These are phyloP conservation scores for Oryza glumipatula DNA, from an alignment of 176 grass and related monocot species.

Conservation along the genomic window DNA sequence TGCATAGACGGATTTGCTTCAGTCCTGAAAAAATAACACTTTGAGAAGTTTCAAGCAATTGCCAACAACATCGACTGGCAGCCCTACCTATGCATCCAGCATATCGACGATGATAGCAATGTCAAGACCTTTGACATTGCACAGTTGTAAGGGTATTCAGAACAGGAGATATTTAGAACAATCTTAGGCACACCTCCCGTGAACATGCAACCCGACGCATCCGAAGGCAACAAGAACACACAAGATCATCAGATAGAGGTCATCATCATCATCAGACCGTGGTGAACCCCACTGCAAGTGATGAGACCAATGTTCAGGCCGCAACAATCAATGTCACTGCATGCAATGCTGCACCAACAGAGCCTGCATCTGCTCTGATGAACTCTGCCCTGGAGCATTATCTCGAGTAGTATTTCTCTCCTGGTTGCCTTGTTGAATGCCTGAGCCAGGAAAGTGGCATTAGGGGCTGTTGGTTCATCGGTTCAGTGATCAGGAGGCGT, in stretches of 20 bases:
- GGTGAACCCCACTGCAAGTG: background rate
- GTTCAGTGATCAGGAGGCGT: constrained; percentile 48
- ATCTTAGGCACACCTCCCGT: constrained; percentile 34
- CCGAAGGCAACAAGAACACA: background rate
- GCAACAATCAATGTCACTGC: background rate
- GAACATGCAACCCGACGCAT: constrained; percentile 38
- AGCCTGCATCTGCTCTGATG: constrained; percentile 1
- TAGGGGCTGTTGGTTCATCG: constrained; percentile 72
- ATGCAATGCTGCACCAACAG: background rate
- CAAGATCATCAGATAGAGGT: constrained; percentile 31
- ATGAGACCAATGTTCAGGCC: background rate
- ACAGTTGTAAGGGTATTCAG: constrained; percentile 62
- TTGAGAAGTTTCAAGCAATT: constrained; percentile 46
- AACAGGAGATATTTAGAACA: constrained; percentile 53
- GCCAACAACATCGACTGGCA: constrained; percentile 25
- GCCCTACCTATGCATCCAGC: constrained; percentile 51
- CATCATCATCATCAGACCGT: background rate
- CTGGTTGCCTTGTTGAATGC: constrained; percentile 50
- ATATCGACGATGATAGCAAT: constrained; percentile 48
- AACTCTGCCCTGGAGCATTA: constrained; percentile 15
- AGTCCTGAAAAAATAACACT: constrained; percentile 63
- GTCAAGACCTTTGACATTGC: constrained; percentile 58
- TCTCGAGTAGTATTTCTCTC: constrained; percentile 31
- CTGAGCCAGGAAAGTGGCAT: constrained; percentile 68
- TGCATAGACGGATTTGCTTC: constrained; percentile 59